Evolutionary conservation across 2,329 filamentous ascomycete genomes (phyloP).

Genomic region (Fusarium sp.): DNA sequence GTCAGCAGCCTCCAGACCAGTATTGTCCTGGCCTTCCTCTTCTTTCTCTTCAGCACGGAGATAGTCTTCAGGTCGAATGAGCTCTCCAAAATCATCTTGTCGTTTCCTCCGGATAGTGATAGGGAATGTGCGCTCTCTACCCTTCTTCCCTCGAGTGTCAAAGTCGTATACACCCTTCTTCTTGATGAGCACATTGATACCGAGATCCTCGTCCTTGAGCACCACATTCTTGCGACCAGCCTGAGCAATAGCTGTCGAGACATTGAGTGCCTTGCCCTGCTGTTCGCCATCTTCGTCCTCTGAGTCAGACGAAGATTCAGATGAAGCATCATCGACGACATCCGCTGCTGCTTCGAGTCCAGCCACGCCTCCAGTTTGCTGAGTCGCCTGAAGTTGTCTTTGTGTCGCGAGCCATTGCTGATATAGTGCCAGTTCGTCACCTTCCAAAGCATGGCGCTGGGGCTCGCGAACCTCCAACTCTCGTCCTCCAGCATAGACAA

Average conservation of each 20-base stretch:
- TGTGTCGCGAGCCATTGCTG: conserved; percentile 94
- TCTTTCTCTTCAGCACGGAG: conserved; percentile 92
- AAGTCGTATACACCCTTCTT: conserved; percentile 94
- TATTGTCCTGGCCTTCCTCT: conserved; percentile 71
- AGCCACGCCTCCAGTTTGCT: conserved; percentile 76
- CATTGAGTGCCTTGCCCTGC: conserved; percentile 91
- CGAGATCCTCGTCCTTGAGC: conserved; percentile 88
- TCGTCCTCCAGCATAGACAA: conserved; percentile 74
- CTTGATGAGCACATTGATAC: conserved; percentile 89
- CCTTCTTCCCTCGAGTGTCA: conserved; percentile 90
- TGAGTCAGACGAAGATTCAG: conserved; percentile 86
- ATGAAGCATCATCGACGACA: conserved; percentile 84
- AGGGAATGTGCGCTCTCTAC: conserved; percentile 92
- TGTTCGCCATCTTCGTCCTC: conserved; percentile 92
- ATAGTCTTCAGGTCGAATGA: conserved; percentile 94
- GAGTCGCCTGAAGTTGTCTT: conserved; percentile 84
- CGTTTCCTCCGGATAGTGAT: conserved; percentile 83
- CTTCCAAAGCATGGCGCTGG: conserved; percentile 74
- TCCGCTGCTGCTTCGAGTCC: conserved; percentile 78
- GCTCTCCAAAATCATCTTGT: conserved; percentile 91
- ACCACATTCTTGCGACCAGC: conserved; percentile 87
- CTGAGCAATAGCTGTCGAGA: conserved; percentile 86
- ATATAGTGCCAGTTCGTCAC: conserved; percentile 83
- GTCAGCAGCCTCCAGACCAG: conserved; percentile 58
- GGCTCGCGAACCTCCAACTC: conserved; percentile 72